Evolutionary conservation across 108 stramenopile species (phyloP), one percentile per base, ranked within the genome.

Genomic region (Cyclotella choctawhatcheeana): DNA sequence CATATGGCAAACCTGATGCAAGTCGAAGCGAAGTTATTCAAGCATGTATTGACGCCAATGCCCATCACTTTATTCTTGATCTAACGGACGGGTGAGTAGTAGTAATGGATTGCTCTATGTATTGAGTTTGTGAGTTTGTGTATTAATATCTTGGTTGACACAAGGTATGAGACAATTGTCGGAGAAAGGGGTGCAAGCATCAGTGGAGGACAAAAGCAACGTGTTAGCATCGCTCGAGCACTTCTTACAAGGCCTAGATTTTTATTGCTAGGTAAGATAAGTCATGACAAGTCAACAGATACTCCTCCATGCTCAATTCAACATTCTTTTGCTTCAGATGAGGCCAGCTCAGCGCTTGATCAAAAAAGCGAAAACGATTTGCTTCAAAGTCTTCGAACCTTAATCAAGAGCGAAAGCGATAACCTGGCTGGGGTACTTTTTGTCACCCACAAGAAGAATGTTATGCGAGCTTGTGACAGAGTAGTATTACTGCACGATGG

Each of bases 141-240:
- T 20, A 0, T 16, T 37, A 21, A 40, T 16, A 37, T 40, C 1
- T 43, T 35, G 25, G 8, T 29, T 14, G 1, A 29, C 29, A 5
- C 2, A 14, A 64, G 63, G 24, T 88, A 85, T 50, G 54, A 87
- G n/a, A 91, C 90, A 7, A 54, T 65, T 31, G 85, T 95, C 43
- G 94, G 93, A 16, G 89, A 86, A 40, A 71, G 85, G 16, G 91
- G 91, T 0, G 86, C 82, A 24, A 82, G 75, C 58, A 73, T 93
- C 5, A 74, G 64, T 27, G 95, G 94, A 6, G 96, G 98, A 0
- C 98, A 98, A 82, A 96, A 96, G 60, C 98, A 98, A 69, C 77
- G 98, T 20, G 69, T 98, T 26, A 87, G 92, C 35, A 96, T 97
- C 45, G 95, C 97, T 3, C 85, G 97, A 31, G 94, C 95, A 3